Evolutionary conservation across 2,329 filamentous ascomycete species (phyloP), one percentile per base, ranked within the genome.

Genomic region (Fusarium sp.): DNA sequence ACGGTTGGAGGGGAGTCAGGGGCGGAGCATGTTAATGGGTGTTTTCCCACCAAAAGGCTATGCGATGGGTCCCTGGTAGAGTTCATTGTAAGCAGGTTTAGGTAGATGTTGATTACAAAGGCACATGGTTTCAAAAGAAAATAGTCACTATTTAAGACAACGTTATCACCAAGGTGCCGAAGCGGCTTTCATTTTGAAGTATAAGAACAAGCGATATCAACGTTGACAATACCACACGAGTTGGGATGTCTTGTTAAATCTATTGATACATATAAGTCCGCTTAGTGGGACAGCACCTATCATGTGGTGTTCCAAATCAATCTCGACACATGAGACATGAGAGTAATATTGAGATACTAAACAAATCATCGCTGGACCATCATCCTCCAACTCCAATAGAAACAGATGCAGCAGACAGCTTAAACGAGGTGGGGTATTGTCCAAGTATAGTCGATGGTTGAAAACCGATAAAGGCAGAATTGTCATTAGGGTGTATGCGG

Each of bases 21-120:
- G 71, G 69, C 70, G 74, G 74, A 75, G 74, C 73, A 74, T 74
- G 74, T 71, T 74, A 74, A 75, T 75, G 74, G 70, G 72, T 74
- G 70, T 75, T 75, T 75, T 74, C 69, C 72, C 71, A 73, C 73
- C 72, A 75, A 75, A 75, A 75, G 65, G 70, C 68, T 73, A 67
- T 72, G 68, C 68, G 65, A 75, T 70, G 70, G 72, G 67, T 67
- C 64, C 70, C 68, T 71, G 68, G 71, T 74, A 75, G 72, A 74
- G 62, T 73, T 67, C 58, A 74, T 69, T 69, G 72, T 72, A 74
- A 75, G 69, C 72, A 74, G 72, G 56, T 65, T 73, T 70, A 75
- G 62, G 72, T 75, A 75, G 73, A 75, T 63, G 66, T 71, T 70
- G 68, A 75, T 69, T 75, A 66, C 57, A 67, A 60, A 69, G 69